Conservation (phyloP, 1,284 basidiomycete genomes). For the Psilocybe mexicana region DNA sequence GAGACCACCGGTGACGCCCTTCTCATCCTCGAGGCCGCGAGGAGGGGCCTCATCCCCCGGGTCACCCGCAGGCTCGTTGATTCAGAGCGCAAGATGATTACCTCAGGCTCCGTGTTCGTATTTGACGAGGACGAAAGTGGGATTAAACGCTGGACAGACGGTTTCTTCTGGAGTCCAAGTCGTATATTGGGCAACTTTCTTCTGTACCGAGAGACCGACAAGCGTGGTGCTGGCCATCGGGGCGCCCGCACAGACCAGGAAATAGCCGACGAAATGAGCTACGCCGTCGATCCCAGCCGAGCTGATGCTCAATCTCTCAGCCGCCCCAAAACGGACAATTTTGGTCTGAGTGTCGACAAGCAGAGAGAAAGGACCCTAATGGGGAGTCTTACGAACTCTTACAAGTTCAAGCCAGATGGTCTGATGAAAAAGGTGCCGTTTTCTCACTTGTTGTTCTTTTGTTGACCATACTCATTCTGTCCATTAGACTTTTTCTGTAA, state of each 20-base stretch:
- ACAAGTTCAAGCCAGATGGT: slow-evolving; percentile 89
- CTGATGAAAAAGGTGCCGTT: slow-evolving; percentile 89
- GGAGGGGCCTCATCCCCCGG: slow-evolving; percentile 86
- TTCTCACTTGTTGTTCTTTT: not conserved
- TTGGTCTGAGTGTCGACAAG: slow-evolving; percentile 52
- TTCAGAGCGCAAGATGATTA: slow-evolving; percentile 90
- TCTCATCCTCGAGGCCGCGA: slow-evolving; percentile 92
- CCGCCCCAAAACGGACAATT: slow-evolving; percentile 58
- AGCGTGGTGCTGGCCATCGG: slow-evolving; percentile 64
- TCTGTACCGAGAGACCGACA: slow-evolving; percentile 91
- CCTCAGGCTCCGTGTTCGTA: slow-evolving; percentile 93
- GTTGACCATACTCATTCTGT: slow-evolving; percentile 15
- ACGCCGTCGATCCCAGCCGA: slow-evolving; percentile 27
- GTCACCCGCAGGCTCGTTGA: slow-evolving; percentile 95
- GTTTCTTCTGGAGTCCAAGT: slow-evolving; percentile 88
- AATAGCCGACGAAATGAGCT: slow-evolving; percentile 26
- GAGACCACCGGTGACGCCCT: slow-evolving; percentile 94
- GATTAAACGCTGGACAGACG: slow-evolving; percentile 99
- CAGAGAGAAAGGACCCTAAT: slow-evolving; percentile 79
- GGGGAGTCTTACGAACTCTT: slow-evolving; percentile 87
- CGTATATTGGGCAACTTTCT: slow-evolving; percentile 94
- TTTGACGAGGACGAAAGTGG: slow-evolving; percentile 98
- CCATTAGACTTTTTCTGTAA: slow-evolving; percentile 87
- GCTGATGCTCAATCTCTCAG: slow-evolving; percentile 49
- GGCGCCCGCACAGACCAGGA: slow-evolving; percentile 43